Base-by-base conservation (phyloP, 495 filamentous ascomycete genomes). In the Umbilicaria muhlenbergii region DNA sequence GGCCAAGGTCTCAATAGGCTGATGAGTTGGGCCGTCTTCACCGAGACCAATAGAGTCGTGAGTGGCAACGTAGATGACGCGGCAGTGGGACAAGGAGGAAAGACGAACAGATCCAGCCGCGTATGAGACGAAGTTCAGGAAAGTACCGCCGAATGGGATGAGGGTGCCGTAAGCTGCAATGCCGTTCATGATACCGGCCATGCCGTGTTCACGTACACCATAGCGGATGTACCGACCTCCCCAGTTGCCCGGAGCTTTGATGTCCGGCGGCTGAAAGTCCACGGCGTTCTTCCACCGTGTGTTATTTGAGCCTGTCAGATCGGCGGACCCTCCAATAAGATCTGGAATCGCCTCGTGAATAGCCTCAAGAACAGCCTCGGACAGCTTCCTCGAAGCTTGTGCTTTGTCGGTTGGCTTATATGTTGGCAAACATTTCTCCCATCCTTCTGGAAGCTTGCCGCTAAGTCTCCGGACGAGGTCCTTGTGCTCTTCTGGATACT, bases 111-210 rank as follows among this genome's bases (percentile, higher is more conserved):
- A 79, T 63, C 91, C 91, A 50, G 91, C 85, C 49, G 86, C 89
- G 62, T 99, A 99, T 17, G 91, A 99, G 49, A 99, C 88, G 70
- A 99, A 99, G 82, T 99, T 99, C 48, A 99, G 71, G 81, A 99
- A 99, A 55, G 89, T 95, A 63, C 91, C 91, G 42, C 75, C 82
- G 50, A 85, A 92, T 41, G 91, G 91, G 57, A 99, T 82, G 58
- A 93, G 69, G 56, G 85, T 94, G 51, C 91, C 91, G 62, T 99
- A 99, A 47, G 87, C 89, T 44, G 84, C 75, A 43, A 99, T 74
- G 67, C 91, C 91, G 72, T 99, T 99, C 80, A 99, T 86, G 67
- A 94, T 83, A 57, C 84, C 88, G 59, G 81, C 91, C 91, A 99
- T 95, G 60, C 70, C 83, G 66, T 95, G 88, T 73, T 95, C 88